Conservation (phyloP, 352 stramenopile species). For the Globisporangium iwayamae region DNA sequence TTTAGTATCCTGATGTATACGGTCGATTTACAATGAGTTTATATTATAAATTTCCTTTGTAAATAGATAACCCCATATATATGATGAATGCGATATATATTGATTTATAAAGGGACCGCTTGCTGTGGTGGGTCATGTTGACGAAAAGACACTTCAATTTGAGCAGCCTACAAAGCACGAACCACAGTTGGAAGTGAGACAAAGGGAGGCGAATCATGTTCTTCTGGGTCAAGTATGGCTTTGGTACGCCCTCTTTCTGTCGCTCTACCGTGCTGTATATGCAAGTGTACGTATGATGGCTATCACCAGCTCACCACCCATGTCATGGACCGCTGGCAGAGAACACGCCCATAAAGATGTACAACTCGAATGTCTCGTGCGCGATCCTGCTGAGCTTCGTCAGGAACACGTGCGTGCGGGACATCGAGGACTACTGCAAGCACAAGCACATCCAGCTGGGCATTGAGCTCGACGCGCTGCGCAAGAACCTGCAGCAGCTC, state of each 20-base stretch:
- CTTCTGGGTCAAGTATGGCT: slow-evolving; percentile 83
- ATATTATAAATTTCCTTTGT: background rate
- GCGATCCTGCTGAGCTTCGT: slow-evolving; percentile 73
- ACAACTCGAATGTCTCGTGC: slow-evolving; percentile 72
- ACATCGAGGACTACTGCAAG: slow-evolving; percentile 73
- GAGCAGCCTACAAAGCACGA: background rate
- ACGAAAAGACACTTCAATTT: slow-evolving; percentile 10
- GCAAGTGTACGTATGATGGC: background rate
- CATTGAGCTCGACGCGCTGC: slow-evolving; percentile 69
- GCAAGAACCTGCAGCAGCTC: slow-evolving; percentile 22
- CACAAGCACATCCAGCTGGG: slow-evolving; percentile 71
- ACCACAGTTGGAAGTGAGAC: no score
- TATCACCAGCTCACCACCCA: background rate
- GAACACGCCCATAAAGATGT: slow-evolving; percentile 60
- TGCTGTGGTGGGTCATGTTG: background rate
- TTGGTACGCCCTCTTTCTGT: slow-evolving; percentile 36
- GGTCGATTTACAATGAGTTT: no score
- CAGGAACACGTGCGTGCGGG: slow-evolving; percentile 53
- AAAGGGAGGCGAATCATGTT: slow-evolving; percentile 33
- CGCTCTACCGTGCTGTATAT: background rate
- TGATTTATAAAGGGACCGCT: background rate
- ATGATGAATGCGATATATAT: background rate
- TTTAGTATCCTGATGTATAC: background rate
- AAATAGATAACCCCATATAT: background rate
- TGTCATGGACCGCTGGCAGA: slow-evolving; percentile 20